Evolutionary conservation across 495 filamentous ascomycete species (phyloP).

Genomic region (Trichoderma erinaceum): DNA sequence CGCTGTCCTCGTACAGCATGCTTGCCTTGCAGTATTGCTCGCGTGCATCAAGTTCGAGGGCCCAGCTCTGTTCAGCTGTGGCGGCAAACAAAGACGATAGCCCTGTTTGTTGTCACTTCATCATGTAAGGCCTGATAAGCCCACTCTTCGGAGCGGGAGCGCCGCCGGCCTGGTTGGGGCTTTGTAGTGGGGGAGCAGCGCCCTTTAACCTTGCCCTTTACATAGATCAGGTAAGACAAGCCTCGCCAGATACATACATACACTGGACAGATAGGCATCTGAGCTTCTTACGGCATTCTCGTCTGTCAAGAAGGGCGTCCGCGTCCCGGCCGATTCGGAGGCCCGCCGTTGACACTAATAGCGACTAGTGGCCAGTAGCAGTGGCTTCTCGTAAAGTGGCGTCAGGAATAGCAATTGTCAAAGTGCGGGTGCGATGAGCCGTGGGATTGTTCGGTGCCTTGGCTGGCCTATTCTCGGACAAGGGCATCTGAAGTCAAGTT

Average conservation of each 20-base stretch:
- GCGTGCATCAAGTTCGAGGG: neutral
- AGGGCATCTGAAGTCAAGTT: neutral
- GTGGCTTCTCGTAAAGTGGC: neutral
- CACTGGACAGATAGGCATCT: no score
- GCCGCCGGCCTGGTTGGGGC: neutral
- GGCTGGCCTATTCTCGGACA: no score
- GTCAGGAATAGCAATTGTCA: neutral
- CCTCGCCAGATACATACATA: no score
- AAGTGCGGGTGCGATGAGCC: neutral
- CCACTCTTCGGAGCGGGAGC: slow-evolving; percentile 9
- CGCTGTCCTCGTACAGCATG: neutral
- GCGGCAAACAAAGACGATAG: neutral
- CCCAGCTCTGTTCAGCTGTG: neutral
- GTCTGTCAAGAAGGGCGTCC: slow-evolving; percentile 7
- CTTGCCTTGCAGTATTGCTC: no score
- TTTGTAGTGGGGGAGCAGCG: neutral
- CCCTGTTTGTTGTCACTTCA: neutral
- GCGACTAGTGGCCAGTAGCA: neutral
- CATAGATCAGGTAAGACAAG: neutral
- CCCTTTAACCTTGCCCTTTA: neutral
- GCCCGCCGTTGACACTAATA: neutral
- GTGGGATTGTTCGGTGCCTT: neutral
- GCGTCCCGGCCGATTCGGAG: neutral
- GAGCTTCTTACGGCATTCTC: slow-evolving; percentile 3
- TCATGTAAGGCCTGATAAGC: slow-evolving; percentile 11